Base-by-base conservation (phyloP, 1,284 basidiomycete genomes). In the Pisolithus thermaeus region DNA sequence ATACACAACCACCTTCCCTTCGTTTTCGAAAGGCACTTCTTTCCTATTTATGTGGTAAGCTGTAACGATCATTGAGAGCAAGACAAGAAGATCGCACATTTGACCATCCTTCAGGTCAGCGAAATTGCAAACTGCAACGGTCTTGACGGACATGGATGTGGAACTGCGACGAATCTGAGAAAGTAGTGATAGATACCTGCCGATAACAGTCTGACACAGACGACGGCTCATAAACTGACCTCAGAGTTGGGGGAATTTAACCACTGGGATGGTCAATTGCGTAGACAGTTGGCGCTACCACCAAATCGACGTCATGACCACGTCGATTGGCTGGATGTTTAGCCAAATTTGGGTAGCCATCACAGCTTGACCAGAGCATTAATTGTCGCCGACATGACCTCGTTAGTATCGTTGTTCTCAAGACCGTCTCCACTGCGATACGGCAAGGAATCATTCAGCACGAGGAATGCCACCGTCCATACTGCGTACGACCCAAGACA, bases 1-100 rank as follows among this genome's bases (percentile, higher is more conserved):
- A 53, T 87, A 87, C 14, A 96, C 69, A 11, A 96, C 75, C 36
- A 94, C 83, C 69, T 91, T 90, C 45, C 90, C 90, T 18, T 83
- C 73, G 20, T 43, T 66, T 65, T 78, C 87, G 66, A 95, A 93
- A 8, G 78, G 75, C 46, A 96, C 89, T 63, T 93, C 82, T 67
- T 90, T 90, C 83, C 85, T 89, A 60, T 45, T 58, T 18, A 18
- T 52, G 14, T 50, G 18, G 7, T 28, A 47, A 47, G 42, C 52
- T 28, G 9, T 44, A 46, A 32, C 6, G 22, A 11, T 6, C 23
- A 49, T 18, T 7, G 23, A 30, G 27, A 2, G 14, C 5, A 25
- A 48, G 49, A 28, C 4, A 23, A n/a, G 22, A 25, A 39, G 38
- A 30, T 25, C 74, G 53, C 62, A 87, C 88, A 91, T 86, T 66